Percentiles rank a stretch among this genome's conserved stretches.
These are phyloP conservation scores for Prasinococcaceae sp. DNA, from an alignment of 139 green algal genomes.

Conservation along the genomic window DNA sequence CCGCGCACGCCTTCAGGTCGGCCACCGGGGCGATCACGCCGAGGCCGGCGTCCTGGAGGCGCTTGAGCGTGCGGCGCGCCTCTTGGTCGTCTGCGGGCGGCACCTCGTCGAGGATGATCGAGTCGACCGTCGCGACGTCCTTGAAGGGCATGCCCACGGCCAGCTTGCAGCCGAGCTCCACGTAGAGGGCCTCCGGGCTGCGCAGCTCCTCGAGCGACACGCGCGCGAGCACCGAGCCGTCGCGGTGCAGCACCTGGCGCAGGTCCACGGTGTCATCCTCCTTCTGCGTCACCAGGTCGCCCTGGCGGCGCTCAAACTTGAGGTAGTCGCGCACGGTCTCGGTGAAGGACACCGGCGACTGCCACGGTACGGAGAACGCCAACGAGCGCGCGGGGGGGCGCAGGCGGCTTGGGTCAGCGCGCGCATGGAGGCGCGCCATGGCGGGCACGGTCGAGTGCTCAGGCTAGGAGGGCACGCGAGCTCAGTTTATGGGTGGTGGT, in stretches of 20 bases:
- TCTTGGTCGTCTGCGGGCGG: slow-evolving; percentile 18
- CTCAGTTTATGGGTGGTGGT: too few relatives aligned
- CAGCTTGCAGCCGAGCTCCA: slow-evolving; percentile 78
- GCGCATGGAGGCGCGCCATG: too few relatives aligned
- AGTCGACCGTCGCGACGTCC: slow-evolving; percentile 87
- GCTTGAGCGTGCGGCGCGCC: slow-evolving; percentile 44
- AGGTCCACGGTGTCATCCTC: slow-evolving; percentile 68
- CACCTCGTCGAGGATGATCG: slow-evolving; percentile 60
- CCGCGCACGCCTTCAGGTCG: slow-evolving; percentile 47
- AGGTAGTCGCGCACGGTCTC: slow-evolving; percentile 76
- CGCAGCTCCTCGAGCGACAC: slow-evolving; percentile 47
- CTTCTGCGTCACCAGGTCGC: slow-evolving; percentile 58
- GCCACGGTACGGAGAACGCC: too few relatives aligned
- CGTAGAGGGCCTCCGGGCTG: slow-evolving; percentile 58
- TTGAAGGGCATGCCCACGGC: slow-evolving; percentile 98
- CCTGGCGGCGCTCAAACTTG: slow-evolving; percentile 60
- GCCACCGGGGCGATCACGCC: slow-evolving; percentile 55
- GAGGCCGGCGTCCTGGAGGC: slow-evolving; percentile 62
- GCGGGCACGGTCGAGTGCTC: too few relatives aligned
- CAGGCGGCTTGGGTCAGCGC: too few relatives aligned
- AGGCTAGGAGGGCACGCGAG: too few relatives aligned
- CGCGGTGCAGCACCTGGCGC: slow-evolving; percentile 69
- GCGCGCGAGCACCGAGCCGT: slow-evolving; percentile 52
- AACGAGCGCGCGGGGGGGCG: too few relatives aligned
- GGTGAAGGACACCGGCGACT: slow-evolving; percentile 42